Conservation (phyloP, 768 basidiomycete genomes). For the Cystofilobasidium capitatum region DNA sequence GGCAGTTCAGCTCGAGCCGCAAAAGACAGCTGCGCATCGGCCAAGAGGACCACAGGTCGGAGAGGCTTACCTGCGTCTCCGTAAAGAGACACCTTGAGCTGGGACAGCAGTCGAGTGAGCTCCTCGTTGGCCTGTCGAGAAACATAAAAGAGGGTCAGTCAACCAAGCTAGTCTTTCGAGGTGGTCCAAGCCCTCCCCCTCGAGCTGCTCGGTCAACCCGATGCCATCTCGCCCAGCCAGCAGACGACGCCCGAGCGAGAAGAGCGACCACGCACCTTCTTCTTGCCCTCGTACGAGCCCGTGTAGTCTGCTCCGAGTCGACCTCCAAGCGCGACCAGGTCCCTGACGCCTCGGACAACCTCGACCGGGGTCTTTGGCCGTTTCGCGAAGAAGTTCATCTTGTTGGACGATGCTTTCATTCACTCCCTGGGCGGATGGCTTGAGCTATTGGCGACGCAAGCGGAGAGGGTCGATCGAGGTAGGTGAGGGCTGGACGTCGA, state of each 20-base stretch:
- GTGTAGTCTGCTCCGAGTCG: constrained; percentile 10
- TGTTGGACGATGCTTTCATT: constrained; percentile 11
- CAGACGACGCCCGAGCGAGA: background rate
- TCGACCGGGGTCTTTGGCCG: constrained; percentile 24
- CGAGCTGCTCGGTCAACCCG: background rate
- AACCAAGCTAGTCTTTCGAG: background rate
- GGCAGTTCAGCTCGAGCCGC: background rate
- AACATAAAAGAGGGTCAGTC: background rate
- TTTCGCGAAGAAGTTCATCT: constrained; percentile 26
- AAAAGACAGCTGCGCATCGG: background rate
- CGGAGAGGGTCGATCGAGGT: background rate
- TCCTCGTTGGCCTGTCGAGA: constrained; percentile 68
- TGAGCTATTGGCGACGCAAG: background rate
- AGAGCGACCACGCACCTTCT: constrained; percentile 53
- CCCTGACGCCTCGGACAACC: constrained; percentile 21
- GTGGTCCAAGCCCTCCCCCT: background rate
- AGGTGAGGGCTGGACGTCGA: background rate
- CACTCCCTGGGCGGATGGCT: background rate
- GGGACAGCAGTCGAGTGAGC: constrained; percentile 75
- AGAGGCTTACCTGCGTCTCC: constrained; percentile 68
- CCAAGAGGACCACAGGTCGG: constrained; percentile 4
- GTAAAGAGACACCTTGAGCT: constrained; percentile 76
- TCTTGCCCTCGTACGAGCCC: constrained; percentile 51
- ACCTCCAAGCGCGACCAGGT: constrained; percentile 13
- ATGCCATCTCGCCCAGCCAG: background rate